Percentiles rank a stretch among this genome's conserved stretches.
These are phyloP conservation scores for Fusarium duplospermum DNA, from an alignment of 2,329 filamentous ascomycete genomes.

Conservation along the genomic window DNA sequence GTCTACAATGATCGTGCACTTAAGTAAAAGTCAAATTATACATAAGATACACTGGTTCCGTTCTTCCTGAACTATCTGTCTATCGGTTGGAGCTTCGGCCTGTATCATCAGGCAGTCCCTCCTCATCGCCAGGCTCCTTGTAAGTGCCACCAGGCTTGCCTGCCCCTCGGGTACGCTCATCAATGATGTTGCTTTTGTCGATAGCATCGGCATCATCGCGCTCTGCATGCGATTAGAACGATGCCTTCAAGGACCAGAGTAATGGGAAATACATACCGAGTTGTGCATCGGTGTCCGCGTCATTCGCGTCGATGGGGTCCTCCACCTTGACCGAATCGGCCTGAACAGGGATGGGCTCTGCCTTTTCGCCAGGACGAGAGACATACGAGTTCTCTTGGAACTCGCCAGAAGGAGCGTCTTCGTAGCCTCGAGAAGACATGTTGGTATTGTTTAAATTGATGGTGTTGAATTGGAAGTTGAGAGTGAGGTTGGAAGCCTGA, in stretches of 20 bases:
- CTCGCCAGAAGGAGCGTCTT: constrained; percentile 22
- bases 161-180: constrained; percentile 34
- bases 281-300: constrained; percentile 31
- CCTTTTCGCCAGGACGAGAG: constrained; percentile 33
- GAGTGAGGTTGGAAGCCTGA: neutral
- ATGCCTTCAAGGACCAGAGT: too few species aligned
- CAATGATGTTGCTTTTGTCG: constrained; percentile 33
- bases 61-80: neutral
- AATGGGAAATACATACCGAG: constrained; percentile 14
- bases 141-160: constrained; percentile 30
- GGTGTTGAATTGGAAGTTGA: neutral
- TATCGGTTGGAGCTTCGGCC: constrained; percentile 25
- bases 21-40: neutral
- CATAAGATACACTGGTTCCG: neutral
- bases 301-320: constrained; percentile 23
- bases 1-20: neutral
- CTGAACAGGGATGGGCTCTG: constrained; percentile 34
- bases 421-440: constrained; percentile 32
- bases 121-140: constrained; percentile 34
- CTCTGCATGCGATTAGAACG: constrained; percentile 11
- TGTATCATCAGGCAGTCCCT: constrained; percentile 32
- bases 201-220: constrained; percentile 33
- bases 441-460: neutral
- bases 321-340: constrained; percentile 33
- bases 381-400: constrained; percentile 32